A percentile compares a stretch with the other conserved stretches of the same genome.
Conservation (phyloP, 1,284 basidiomycete species). For the Papiliotrema laurentii region DNA sequence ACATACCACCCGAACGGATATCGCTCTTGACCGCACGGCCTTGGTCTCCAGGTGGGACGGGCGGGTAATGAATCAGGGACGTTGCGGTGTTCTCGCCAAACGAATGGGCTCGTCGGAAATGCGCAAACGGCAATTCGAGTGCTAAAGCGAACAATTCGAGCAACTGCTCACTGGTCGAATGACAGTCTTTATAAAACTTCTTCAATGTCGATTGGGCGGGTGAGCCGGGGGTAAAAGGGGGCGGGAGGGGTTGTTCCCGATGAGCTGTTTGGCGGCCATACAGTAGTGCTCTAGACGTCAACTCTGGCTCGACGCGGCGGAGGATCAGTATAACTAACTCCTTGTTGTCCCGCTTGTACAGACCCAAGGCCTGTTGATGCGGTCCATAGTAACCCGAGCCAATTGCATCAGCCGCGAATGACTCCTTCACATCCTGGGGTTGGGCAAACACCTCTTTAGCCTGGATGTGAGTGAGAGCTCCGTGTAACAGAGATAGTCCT, state of each 20-base stretch:
- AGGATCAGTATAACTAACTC: constrained; percentile 13
- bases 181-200: constrained; percentile 18
- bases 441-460: constrained; percentile 13
- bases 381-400: constrained; percentile 20
- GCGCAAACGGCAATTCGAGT: constrained; percentile 14
- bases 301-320: background rate
- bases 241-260: constrained; percentile 12
- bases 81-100: constrained; percentile 20
- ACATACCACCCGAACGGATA: constrained; percentile 20
- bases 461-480: constrained; percentile 1
- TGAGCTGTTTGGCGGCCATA: constrained; percentile 18
- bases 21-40: constrained; percentile 10
- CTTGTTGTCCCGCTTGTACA: constrained; percentile 21
- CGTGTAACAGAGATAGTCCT: no score
- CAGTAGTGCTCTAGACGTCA: constrained; percentile 14
- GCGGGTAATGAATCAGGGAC: constrained; percentile 21
- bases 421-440: constrained; percentile 13
- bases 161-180: constrained; percentile 14
- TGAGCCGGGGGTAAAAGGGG: constrained; percentile 9
- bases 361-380: constrained; percentile 17
- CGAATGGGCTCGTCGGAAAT: constrained; percentile 18
- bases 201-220: constrained; percentile 8
- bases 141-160: constrained; percentile 23
- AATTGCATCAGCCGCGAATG: constrained; percentile 12
- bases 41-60: constrained; percentile 5